Conservation (phyloP, 1,284 basidiomycete genomes). For the Erythrobasidium hasegawianum region DNA sequence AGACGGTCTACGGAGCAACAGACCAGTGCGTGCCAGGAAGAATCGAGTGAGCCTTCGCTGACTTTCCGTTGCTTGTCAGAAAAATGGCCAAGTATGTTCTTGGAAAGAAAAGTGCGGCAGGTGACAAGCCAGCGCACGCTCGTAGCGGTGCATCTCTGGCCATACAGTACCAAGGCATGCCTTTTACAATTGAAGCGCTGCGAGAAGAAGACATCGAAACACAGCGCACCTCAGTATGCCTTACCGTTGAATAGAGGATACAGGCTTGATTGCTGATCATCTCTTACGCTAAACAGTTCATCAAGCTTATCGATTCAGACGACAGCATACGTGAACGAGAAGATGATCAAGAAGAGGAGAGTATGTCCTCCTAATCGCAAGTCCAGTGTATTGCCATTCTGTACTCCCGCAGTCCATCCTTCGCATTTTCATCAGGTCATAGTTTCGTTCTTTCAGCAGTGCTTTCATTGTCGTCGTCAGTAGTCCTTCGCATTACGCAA, state of each 20-base stretch:
- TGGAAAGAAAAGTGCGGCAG: conserved; percentile 77
- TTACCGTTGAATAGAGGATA: background rate
- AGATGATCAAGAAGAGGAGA: conserved; percentile 15
- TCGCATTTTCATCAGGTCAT: too few species aligned
- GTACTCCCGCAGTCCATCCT: too few species aligned
- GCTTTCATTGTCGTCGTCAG: too few species aligned
- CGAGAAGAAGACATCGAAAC: conserved; percentile 49
- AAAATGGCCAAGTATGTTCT: conserved; percentile 80
- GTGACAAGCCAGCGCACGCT: conserved; percentile 62
- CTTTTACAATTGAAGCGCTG: conserved; percentile 61
- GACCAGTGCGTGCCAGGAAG: conserved; percentile 64
- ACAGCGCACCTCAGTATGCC: background rate
- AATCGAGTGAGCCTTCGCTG: conserved; percentile 7
- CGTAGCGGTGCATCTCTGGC: conserved; percentile 54
- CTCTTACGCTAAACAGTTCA: conserved; percentile 5
- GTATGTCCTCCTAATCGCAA: background rate
- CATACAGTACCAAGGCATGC: conserved; percentile 66
- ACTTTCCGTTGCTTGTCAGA: conserved; percentile 51
- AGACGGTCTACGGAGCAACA: conserved; percentile 71
- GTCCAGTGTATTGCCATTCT: too few species aligned
- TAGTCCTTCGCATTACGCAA: too few species aligned
- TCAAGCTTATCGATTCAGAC: conserved; percentile 32
- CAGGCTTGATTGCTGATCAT: conserved; percentile 18
- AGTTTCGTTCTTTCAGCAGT: too few species aligned
- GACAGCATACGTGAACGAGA: conserved; percentile 21